phyloP scores from a whole-genome alignment of 1,284 basidiomycete genomes.

The Chondrostereum purpureum region DNA sequence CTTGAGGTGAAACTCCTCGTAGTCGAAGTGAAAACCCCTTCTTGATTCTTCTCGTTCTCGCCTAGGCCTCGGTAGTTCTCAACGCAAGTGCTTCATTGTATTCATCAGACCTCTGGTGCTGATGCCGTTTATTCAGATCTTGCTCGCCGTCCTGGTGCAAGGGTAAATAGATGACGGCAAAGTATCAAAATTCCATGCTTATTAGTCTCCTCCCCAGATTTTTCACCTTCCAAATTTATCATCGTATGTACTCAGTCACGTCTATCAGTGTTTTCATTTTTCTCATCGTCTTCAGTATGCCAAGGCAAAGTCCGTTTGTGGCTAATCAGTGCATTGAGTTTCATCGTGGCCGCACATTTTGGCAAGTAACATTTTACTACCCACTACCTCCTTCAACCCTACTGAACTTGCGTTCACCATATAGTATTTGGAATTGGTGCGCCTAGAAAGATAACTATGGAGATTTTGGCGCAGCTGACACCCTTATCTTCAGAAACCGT shows the following conservation, averaged over 20 bases:
- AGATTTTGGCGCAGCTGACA: too few species aligned
- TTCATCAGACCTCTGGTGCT: neutral
- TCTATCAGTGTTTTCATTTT: too few species aligned
- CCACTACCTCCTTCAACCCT: too few species aligned
- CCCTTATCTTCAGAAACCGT: slow-evolving; percentile 28
- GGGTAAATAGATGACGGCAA: slow-evolving; percentile 18
- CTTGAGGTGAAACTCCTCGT: slow-evolving; percentile 22
- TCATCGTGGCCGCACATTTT: slow-evolving; percentile 29
- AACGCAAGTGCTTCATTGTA: slow-evolving; percentile 15
- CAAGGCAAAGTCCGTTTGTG: slow-evolving; percentile 22
- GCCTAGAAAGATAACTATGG: too few species aligned
- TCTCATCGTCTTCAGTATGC: slow-evolving; percentile 20
- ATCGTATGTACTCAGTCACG: slow-evolving; percentile 19
- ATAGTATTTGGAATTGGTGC: slow-evolving; percentile 10
- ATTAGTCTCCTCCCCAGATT: too few species aligned
- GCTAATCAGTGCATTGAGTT: slow-evolving; percentile 23
- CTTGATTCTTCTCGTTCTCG: neutral
- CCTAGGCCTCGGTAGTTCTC: slow-evolving; percentile 15
- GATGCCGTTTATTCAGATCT: slow-evolving; percentile 15
- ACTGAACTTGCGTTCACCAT: slow-evolving; percentile 1
- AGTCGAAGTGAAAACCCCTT: slow-evolving; percentile 1
- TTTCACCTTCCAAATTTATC: slow-evolving; percentile 29
- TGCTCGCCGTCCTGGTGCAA: slow-evolving; percentile 31
- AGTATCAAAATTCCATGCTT: neutral
- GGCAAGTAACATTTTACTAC: slow-evolving; percentile 13